Conservation (phyloP, 805 yeast species). For the Suhomyces sp. region DNA sequence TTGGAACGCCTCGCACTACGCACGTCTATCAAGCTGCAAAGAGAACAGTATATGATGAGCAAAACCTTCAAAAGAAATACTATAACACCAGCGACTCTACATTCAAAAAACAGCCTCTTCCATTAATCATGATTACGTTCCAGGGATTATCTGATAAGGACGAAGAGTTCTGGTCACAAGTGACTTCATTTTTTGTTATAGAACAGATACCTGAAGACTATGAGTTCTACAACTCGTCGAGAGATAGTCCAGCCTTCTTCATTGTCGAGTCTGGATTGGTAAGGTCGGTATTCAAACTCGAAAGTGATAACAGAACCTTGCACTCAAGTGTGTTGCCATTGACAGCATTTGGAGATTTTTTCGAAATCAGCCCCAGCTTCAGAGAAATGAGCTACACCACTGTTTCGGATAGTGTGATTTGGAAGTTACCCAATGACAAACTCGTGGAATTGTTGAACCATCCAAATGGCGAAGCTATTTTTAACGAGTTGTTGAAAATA, state of each 20-base stretch:
- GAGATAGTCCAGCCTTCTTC: constrained; percentile 52
- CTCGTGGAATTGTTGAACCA: constrained; percentile 46
- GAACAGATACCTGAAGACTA: constrained; percentile 47
- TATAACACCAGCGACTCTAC: constrained; percentile 37
- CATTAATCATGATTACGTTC: constrained; percentile 62
- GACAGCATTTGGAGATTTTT: constrained; percentile 68
- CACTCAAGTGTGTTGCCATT: constrained; percentile 58
- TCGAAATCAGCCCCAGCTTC: constrained; percentile 30
- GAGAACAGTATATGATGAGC: constrained; percentile 43
- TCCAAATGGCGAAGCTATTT: constrained; percentile 47
- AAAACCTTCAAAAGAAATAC: constrained; percentile 45
- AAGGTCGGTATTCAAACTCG: constrained; percentile 36
- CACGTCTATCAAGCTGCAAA: constrained; percentile 54
- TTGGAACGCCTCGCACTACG: constrained; percentile 53
- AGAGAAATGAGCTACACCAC: constrained; percentile 50
- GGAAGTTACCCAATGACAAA: constrained; percentile 57
- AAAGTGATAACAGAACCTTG: constrained; percentile 35
- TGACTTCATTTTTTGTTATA: constrained; percentile 51
- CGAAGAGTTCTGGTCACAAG: constrained; percentile 60
- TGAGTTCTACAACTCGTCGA: constrained; percentile 45
- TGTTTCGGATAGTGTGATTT: constrained; percentile 61
- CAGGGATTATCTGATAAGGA: constrained; percentile 52
- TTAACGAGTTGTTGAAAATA: constrained; percentile 61
- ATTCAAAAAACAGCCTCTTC: constrained; percentile 54
- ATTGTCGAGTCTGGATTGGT: constrained; percentile 49